A percentile compares a stretch with the other conserved stretches of the same genome.
phyloP scores from a whole-genome alignment of 2,329 filamentous ascomycete species.

The Periconia digitata region DNA sequence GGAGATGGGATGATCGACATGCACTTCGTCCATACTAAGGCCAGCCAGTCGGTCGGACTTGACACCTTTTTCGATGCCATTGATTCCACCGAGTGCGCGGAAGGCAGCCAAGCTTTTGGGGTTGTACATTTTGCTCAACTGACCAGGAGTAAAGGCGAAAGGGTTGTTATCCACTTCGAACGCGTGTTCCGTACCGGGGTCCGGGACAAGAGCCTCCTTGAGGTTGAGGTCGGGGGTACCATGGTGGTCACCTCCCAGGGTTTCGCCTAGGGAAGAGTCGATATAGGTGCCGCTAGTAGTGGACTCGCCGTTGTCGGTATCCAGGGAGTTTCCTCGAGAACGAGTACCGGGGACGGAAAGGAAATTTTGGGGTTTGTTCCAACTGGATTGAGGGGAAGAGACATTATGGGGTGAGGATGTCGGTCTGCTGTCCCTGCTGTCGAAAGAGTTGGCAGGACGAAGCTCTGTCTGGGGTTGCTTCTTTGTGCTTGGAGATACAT shows the following conservation, averaged over 20 bases:
- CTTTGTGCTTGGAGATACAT: constrained; percentile 24
- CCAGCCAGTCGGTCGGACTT: constrained; percentile 66
- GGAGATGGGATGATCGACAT: constrained; percentile 63
- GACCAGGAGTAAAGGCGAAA: constrained; percentile 81
- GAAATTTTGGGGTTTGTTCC: constrained; percentile 59
- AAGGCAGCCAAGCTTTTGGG: constrained; percentile 77
- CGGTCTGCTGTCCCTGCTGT: constrained; percentile 64
- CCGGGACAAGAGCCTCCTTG: constrained; percentile 70
- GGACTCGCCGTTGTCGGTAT: constrained; percentile 62
- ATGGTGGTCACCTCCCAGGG: constrained; percentile 44
- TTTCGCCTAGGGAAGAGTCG: constrained; percentile 45
- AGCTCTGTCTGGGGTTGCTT: constrained; percentile 49
- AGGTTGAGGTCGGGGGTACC: constrained; percentile 59
- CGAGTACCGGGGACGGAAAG: constrained; percentile 65
- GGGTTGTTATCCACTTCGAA: constrained; percentile 73
- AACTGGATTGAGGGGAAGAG: constrained; percentile 61
- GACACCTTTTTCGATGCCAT: constrained; percentile 72
- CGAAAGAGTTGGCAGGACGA: constrained; percentile 62
- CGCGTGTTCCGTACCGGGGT: constrained; percentile 73
- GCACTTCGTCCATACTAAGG: constrained; percentile 69
- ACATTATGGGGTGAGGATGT: constrained; percentile 70
- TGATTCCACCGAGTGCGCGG: constrained; percentile 71
- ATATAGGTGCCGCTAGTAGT: constrained; percentile 62
- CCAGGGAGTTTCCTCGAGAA: constrained; percentile 66
- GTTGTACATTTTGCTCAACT: constrained; percentile 78